Conservation (phyloP, 805 yeast genomes). For the Brettanomyces bruxellensis region DNA sequence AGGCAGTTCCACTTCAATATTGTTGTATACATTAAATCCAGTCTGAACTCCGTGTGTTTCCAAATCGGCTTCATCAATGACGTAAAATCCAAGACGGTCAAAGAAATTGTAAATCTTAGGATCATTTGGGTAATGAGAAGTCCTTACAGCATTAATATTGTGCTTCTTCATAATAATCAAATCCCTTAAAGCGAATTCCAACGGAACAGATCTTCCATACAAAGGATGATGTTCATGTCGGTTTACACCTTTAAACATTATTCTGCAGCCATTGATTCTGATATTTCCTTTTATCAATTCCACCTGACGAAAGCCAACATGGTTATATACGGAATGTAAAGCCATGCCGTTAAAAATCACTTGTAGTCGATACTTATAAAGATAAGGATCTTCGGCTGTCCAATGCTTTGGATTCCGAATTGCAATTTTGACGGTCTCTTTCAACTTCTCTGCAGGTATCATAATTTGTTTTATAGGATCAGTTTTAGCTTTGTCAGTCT, state of each 20-base stretch:
- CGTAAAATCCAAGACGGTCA: neutral
- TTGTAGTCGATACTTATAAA: neutral
- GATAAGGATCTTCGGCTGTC: slow-evolving; percentile 1
- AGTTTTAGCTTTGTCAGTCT: neutral
- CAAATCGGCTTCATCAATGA: slow-evolving; percentile 1
- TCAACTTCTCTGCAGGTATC: neutral
- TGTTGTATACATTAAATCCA: neutral
- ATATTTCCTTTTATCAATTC: neutral
- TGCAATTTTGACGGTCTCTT: neutral
- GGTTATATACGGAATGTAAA: neutral
- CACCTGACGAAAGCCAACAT: slow-evolving; percentile 1
- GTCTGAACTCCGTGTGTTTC: slow-evolving; percentile 1
- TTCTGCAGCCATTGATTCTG: neutral
- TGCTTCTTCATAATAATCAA: neutral
- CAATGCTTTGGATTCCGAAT: neutral
- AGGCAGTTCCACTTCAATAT: neutral
- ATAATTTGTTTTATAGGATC: neutral
- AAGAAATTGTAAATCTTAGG: neutral
- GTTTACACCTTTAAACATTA: neutral
- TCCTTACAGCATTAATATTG: neutral
- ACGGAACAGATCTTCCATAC: slow-evolving; percentile 1
- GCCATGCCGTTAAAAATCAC: neutral
- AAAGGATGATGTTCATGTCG: neutral
- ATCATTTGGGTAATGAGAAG: neutral
- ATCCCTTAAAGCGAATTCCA: neutral